A percentile compares a stretch with the other conserved stretches of the same genome.
These are phyloP conservation scores for Leccinum broughii DNA, from an alignment of 768 basidiomycete genomes.

Conservation along the genomic window DNA sequence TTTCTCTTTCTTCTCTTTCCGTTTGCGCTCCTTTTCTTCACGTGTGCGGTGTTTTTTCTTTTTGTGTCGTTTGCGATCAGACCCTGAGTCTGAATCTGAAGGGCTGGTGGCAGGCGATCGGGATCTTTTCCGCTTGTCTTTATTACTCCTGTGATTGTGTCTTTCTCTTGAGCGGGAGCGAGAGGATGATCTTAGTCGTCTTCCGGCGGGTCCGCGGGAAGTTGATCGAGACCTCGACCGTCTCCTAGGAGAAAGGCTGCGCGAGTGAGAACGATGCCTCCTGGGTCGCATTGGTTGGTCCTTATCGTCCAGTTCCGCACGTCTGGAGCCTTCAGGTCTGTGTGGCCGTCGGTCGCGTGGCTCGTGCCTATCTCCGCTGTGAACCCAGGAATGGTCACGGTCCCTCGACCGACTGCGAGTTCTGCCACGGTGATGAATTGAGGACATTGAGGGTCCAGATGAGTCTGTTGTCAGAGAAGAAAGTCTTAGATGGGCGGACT, in stretches of 20 bases:
- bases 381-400: conserved; percentile 13
- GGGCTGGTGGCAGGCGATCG: conserved; percentile 44
- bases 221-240: conserved; percentile 30
- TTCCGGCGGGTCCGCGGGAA: conserved; percentile 19
- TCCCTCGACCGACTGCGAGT: conserved; percentile 19
- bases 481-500: neutral
- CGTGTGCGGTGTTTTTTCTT: conserved; percentile 49
- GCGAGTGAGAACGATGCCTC: conserved; percentile 24
- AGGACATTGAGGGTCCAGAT: conserved; percentile 16
- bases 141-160: conserved; percentile 21
- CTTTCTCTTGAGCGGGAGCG: conserved; percentile 39
- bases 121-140: conserved; percentile 34
- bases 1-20: conserved; percentile 70
- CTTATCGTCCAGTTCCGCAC: conserved; percentile 10
- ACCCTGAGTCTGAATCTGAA: conserved; percentile 35
- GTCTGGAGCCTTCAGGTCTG: conserved; percentile 15
- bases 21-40: conserved; percentile 51
- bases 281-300: conserved; percentile 6
- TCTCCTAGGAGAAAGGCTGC: conserved; percentile 19
- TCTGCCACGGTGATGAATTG: conserved; percentile 24
- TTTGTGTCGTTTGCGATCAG: conserved; percentile 40
- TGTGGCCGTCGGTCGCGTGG: conserved; percentile 22
- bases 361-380: conserved; percentile 18
- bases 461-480: neutral
- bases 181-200: conserved; percentile 21